A percentile compares a stretch with the other conserved stretches of the same genome.
phyloP scores from a whole-genome alignment of 2,329 filamentous ascomycete species.

The Colletotrichum nymphaeae region DNA sequence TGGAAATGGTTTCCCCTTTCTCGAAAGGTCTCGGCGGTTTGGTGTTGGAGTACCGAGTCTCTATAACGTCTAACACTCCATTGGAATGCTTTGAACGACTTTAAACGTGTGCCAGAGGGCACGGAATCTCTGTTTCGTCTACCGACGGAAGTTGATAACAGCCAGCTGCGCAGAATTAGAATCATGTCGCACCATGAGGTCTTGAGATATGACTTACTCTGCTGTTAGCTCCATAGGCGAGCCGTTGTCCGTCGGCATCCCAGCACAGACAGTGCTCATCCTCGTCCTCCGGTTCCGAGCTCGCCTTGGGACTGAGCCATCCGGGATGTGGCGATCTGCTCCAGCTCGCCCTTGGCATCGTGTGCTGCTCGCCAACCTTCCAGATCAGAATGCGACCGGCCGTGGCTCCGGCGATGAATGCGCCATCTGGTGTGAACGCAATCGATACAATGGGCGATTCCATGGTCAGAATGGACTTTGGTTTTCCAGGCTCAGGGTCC shows the following conservation, averaged over 20 bases:
- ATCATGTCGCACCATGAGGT: background rate
- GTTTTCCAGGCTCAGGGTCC: conserved; percentile 60
- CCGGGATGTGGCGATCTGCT: conserved; percentile 64
- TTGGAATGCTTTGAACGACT: background rate
- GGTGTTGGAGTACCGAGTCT: background rate
- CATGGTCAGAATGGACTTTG: conserved; percentile 72
- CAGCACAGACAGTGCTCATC: conserved; percentile 71
- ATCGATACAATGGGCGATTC: conserved; percentile 67
- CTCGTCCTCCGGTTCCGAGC: conserved; percentile 66
- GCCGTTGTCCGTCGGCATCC: conserved; percentile 70
- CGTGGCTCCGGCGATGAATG: conserved; percentile 72
- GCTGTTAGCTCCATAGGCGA: conserved; percentile 73
- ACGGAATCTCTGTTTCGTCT: conserved; percentile 10
- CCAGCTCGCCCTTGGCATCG: conserved; percentile 71
- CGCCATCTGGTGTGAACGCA: conserved; percentile 72
- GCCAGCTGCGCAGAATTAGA: conserved; percentile 52
- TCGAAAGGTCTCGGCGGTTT: background rate
- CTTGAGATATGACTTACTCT: conserved; percentile 58
- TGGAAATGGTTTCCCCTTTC: background rate
- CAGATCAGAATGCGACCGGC: conserved; percentile 70
- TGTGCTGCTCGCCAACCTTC: conserved; percentile 68
- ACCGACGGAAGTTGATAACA: conserved; percentile 62
- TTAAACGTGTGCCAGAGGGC: background rate
- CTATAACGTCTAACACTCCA: background rate
- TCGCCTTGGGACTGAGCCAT: conserved; percentile 68